phyloP scores from a whole-genome alignment of 805 yeast species.

The Monosporozyma aquatica region DNA sequence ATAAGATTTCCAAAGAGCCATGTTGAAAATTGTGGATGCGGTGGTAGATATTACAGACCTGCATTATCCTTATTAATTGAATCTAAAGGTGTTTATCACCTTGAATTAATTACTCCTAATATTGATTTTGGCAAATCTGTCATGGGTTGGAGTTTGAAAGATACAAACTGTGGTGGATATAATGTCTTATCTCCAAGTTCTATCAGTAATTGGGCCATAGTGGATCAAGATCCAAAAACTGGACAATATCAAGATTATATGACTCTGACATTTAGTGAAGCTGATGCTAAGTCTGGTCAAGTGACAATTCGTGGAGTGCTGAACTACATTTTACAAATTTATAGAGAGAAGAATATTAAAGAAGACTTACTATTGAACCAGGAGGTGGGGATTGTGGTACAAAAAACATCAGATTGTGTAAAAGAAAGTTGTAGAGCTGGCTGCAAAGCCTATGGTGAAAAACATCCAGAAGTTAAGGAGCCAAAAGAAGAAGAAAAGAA shows the following conservation, averaged over 20 bases:
- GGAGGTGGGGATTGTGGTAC: not conserved
- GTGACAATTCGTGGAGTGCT: conserved; percentile 32
- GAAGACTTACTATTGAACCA: not conserved
- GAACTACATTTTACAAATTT: conserved; percentile 31
- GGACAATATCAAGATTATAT: conserved; percentile 29
- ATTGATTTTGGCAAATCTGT: conserved; percentile 13
- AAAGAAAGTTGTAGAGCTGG: not conserved
- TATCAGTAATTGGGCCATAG: conserved; percentile 14
- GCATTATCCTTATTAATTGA: conserved; percentile 10
- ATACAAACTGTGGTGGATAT: conserved; percentile 9
- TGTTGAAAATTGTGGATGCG: conserved; percentile 15
- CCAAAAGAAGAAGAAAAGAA: not conserved
- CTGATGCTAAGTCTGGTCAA: conserved; percentile 32
- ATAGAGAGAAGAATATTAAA: conserved; percentile 6
- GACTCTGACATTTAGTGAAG: conserved; percentile 34
- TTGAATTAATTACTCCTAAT: conserved; percentile 13
- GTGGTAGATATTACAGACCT: conserved; percentile 14
- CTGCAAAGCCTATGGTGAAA: conserved; percentile 10
- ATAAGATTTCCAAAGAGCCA: conserved; percentile 17
- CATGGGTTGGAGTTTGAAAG: conserved; percentile 12
- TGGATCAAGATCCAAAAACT: conserved; percentile 12
- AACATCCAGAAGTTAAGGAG: conserved; percentile 5
- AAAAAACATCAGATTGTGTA: not conserved
- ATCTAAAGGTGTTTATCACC: conserved; percentile 9
- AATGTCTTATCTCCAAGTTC: conserved; percentile 15